Conservation (phyloP, 441 rosid species). For the Pelargonium citronellum region DNA sequence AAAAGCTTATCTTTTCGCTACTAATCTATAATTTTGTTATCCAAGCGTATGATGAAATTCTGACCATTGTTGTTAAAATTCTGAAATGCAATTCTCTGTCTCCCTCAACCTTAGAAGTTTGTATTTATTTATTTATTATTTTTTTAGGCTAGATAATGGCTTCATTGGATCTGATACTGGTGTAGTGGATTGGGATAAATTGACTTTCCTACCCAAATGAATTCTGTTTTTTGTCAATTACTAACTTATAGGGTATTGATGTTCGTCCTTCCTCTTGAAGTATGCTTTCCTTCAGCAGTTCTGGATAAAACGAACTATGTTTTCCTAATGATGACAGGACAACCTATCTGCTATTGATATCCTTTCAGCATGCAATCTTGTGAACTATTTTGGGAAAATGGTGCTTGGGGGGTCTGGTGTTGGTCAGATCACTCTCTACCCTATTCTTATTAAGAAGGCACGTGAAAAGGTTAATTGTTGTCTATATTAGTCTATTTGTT, state of each 20-base stretch:
- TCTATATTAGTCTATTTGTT: slow-evolving; percentile 11
- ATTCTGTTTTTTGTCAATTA: not conserved
- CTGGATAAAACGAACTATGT: not conserved
- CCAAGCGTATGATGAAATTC: too few relatives aligned
- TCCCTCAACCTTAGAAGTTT: too few relatives aligned
- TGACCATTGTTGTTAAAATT: too few relatives aligned
- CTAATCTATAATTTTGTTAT: too few relatives aligned
- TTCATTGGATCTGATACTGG: too few relatives aligned
- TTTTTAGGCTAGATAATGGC: too few relatives aligned
- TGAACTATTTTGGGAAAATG: slow-evolving; percentile 97
- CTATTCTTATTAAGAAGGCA: slow-evolving; percentile 89
- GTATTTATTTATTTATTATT: too few relatives aligned
- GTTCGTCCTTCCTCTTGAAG: slow-evolving; percentile 3
- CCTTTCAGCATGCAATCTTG: slow-evolving; percentile 93
- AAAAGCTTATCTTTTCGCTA: too few relatives aligned
- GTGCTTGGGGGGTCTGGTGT: slow-evolving; percentile 98
- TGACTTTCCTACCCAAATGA: not conserved
- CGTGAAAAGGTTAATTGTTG: slow-evolving; percentile 14
- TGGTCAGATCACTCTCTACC: slow-evolving; percentile 84
- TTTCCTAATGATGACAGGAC: slow-evolving; percentile 55
- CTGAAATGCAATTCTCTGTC: too few relatives aligned
- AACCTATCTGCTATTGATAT: slow-evolving; percentile 95
- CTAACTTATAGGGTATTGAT: not conserved
- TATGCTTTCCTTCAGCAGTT: slow-evolving; percentile 6
- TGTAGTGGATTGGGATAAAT: not conserved